A percentile compares a stretch with the other conserved stretches of the same genome.
These are phyloP conservation scores for Coemansia sp. DNA, from an alignment of 192 early-diverging fungal genomes.

Conservation along the genomic window DNA sequence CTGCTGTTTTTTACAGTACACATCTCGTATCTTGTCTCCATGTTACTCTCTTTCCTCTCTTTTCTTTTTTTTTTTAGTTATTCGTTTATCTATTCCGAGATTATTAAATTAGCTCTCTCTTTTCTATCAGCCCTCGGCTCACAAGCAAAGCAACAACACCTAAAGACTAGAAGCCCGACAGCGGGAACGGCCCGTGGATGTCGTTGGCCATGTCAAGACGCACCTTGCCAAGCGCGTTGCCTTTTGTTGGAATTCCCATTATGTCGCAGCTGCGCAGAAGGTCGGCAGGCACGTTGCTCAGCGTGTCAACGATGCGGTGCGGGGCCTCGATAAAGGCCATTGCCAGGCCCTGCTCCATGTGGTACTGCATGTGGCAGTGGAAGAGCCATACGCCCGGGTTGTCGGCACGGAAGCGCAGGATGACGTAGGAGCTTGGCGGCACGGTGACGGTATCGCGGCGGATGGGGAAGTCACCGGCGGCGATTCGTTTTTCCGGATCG, in stretches of 20 bases:
- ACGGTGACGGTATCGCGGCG: conserved; percentile 76
- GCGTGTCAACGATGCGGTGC: conserved; percentile 46
- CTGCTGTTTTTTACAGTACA: too few relatives aligned
- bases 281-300: conserved; percentile 51
- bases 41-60: neutral
- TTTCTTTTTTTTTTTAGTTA: neutral
- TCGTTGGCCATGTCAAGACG: conserved; percentile 66
- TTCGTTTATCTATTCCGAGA: neutral
- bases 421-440: conserved; percentile 60
- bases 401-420: conserved; percentile 67
- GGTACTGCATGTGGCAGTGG: conserved; percentile 76
- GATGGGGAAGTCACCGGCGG: conserved; percentile 27
- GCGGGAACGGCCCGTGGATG: conserved; percentile 52
- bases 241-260: conserved; percentile 60
- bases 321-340: conserved; percentile 72
- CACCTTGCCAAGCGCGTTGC: conserved; percentile 75
- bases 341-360: conserved; percentile 70
- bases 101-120: neutral
- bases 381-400: conserved; percentile 65
- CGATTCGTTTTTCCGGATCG: conserved; percentile 26
- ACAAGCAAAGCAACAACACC: neutral
- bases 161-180: conserved; percentile 21
- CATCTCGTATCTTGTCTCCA: too few relatives aligned
- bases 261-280: conserved; percentile 63
- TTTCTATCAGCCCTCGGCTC: neutral